Base-by-base conservation (phyloP, 1,284 basidiomycete species). In the Ceratobasidium sp. region DNA sequence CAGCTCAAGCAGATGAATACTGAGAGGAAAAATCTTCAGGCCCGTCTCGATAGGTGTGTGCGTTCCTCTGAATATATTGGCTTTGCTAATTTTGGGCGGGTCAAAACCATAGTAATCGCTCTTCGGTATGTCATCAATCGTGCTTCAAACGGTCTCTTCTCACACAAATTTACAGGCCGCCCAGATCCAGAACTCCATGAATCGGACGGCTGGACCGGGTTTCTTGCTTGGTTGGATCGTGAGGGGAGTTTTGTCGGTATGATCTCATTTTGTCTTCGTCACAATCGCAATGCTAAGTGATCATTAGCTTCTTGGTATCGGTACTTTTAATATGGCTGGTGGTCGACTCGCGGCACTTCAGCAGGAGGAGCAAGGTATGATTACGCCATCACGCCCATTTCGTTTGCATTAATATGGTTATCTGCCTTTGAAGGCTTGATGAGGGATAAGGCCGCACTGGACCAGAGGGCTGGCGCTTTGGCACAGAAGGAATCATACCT, bases 321-420 rank as follows among this genome's bases (percentile, higher is more conserved):
- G 61, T 64, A 64, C 61, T 46, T 64, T 64, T 28, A 64, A 64
- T 18, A 46, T 64, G 61, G 61, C 42, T 13, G n/a, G 42, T 5
- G 10, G 20, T 28, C 40, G 61, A 12, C 2, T 64, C 2, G 61
- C 26, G 44, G 20, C 40, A 42, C 61, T 64, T 12, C 18, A 64
- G 40, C 40, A 42, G 15, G 61, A 64, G n/a, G 61, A 64, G n/a
- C 61, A 64, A 64, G 18, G 61, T 64, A 26, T 18, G 40, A 2
- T 13, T 44, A 10, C 42, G 7, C 1, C 20, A 13, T 26, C 18
- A n/a, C 6, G 23, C 5, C 15, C 44, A n/a, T 55, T 23, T n/a
- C n/a, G 44, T 23, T n/a, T 55, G 23, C 23, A 10, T 6, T 23
- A n/a, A 23, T n/a, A 51, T 20, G n/a, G 20, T 18, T n/a, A 18